Evolutionary conservation across 306 rosid species (phyloP).

Genomic region (Begonia masoniana): DNA sequence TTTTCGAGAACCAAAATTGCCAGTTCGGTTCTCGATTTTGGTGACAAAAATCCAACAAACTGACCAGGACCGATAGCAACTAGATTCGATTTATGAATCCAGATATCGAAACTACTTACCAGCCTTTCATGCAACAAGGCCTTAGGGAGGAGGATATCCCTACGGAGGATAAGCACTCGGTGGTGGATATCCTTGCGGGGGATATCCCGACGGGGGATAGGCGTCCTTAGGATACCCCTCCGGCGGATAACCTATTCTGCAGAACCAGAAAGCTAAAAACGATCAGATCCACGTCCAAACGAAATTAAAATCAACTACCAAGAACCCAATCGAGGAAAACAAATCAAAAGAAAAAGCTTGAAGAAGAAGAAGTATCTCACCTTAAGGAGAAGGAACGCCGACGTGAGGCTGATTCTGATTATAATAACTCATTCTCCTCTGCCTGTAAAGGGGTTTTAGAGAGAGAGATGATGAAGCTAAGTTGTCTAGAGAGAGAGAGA

Average conservation of each 20-base stretch:
- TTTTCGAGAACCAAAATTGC: too few species aligned
- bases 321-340: too few species aligned
- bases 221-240: constrained; percentile 70
- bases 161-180: constrained; percentile 42
- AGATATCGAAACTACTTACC: constrained; percentile 21
- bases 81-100: not conserved
- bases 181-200: constrained; percentile 50
- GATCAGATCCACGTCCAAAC: constrained; percentile 1
- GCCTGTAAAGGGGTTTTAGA: too few species aligned
- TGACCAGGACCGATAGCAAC: too few species aligned
- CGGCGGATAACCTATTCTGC: constrained; percentile 62
- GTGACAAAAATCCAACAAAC: too few species aligned
- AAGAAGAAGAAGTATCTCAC: constrained; percentile 5
- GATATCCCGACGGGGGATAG: constrained; percentile 55
- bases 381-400: constrained; percentile 43
- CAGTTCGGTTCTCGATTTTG: too few species aligned
- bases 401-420: constrained; percentile 48
- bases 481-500: too few species aligned
- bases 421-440: constrained; percentile 34
- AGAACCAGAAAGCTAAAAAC: not conserved
- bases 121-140: constrained; percentile 59
- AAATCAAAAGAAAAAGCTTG: too few species aligned
- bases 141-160: constrained; percentile 33
- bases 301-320: not conserved
- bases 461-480: too few species aligned